Evolutionary conservation across 768 basidiomycete species (phyloP), one percentile per base, ranked within the genome.

Genomic region (Gloeostereum incarnatum): DNA sequence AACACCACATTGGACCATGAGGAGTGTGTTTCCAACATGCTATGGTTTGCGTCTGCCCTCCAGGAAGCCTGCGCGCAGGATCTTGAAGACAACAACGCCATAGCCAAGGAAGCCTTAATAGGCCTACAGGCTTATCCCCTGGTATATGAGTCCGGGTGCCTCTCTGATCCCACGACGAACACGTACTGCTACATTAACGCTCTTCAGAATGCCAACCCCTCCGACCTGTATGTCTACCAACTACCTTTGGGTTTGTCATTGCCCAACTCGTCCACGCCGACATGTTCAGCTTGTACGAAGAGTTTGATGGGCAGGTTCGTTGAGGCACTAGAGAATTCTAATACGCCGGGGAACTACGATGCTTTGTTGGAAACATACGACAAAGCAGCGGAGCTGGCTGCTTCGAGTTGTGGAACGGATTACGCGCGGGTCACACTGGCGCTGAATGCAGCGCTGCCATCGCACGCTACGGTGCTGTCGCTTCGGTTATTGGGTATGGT

Each of bases 141-240:
- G 35, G 75, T 85, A 71, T 69, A 76, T 26, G 54, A 66, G 10
- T 66, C 66, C 0, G 82, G 69, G 5, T 91, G 88, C 51, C 61
- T 72, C 17, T 46, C 65, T 6, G 66, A 84, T 55, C 66, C 76
- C 7, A 49, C 62, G 3, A 68, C 75, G 21, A 68, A 78, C 48
- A 56, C 73, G 0, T 91, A 87, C 59, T 91, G 87, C 62, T 89
- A 74, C 59, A 37, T 86, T 38, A 66, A 77, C 43, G 83, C 87
- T 10, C 69, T 74, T 16, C 63, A 59, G 23, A 64, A 65, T 43
- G 22, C 65, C 2, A 73, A 76, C 41, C 73, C 81, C 0, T 69
- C 76, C 16, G 83, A 85, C 52, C 55, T 77, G n/a, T 86, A 78
- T 62, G 73, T 77, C 54, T 91, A 85, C 61, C 56, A 63, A 24